Evolutionary conservation across 129 eudicot species (phyloP).

Genomic region (Flaveria linearis): DNA sequence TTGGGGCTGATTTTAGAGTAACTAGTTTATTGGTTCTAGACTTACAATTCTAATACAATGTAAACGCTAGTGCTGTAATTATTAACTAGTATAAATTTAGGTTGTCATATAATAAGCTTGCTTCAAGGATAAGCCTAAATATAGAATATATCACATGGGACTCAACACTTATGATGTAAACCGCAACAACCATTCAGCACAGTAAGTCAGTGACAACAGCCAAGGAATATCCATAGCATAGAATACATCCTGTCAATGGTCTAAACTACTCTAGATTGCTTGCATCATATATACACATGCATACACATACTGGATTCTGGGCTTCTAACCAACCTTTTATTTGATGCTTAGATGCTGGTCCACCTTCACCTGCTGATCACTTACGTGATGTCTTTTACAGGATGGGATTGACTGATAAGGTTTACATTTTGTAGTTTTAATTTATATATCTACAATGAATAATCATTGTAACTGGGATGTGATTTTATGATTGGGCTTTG

Average conservation of each 20-base stretch:
- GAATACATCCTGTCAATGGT: not conserved
- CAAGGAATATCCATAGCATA: not conserved
- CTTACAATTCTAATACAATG: not conserved
- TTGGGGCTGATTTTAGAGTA: not conserved
- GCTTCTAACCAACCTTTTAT: slow-evolving; percentile 15
- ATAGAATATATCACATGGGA: not conserved
- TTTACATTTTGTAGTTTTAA: slow-evolving; percentile 20
- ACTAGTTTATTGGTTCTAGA: not conserved
- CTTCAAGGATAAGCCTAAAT: not conserved
- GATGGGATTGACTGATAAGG: slow-evolving; percentile 97
- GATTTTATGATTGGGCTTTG: slow-evolving; percentile 7
- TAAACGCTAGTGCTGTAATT: not conserved
- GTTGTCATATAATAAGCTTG: not conserved
- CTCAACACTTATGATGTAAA: not conserved
- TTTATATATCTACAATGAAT: not conserved
- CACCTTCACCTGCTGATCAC: slow-evolving; percentile 95
- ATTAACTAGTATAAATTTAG: not conserved
- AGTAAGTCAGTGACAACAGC: not conserved
- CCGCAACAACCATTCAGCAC: not conserved
- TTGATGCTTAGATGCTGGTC: slow-evolving; percentile 82
- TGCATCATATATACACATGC: not conserved
- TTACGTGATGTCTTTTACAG: slow-evolving; percentile 92
- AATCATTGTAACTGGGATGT: slow-evolving; percentile 14
- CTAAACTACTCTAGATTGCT: not conserved
- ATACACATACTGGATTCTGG: not conserved